phyloP scores from a whole-genome alignment of 1,284 basidiomycete genomes.

The Malassezia sympodialis region DNA sequence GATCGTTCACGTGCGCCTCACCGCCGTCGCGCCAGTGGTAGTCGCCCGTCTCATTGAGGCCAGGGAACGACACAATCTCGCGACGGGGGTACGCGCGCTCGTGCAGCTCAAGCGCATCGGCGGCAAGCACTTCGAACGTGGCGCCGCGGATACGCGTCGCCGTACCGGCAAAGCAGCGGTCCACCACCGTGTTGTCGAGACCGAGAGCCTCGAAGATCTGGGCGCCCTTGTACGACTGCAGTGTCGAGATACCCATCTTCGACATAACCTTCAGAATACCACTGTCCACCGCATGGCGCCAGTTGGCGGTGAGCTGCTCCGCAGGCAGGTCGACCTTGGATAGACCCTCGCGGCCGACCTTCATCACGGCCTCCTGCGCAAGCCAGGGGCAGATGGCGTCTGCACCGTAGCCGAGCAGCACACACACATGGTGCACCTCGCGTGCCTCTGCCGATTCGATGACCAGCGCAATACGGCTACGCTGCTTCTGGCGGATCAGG shows the following conservation, averaged over 20 bases:
- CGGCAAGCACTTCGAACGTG: conserved; percentile 36
- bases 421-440: conserved; percentile 46
- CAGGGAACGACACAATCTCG: conserved; percentile 30
- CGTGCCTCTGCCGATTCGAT: conserved; percentile 43
- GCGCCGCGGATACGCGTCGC: conserved; percentile 40
- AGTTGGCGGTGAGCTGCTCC: conserved; percentile 36
- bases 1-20: conserved; percentile 44
- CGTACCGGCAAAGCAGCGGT: conserved; percentile 44
- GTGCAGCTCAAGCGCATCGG: conserved; percentile 44
- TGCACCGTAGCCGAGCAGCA: conserved; percentile 44
- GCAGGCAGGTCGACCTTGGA: conserved; percentile 36
- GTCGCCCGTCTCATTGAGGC: conserved; percentile 41
- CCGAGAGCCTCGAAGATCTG: conserved; percentile 46
- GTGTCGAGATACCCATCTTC: conserved; percentile 46
- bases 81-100: conserved; percentile 41
- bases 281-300: conserved; percentile 33
- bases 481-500: conserved; percentile 45
- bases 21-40: conserved; percentile 46
- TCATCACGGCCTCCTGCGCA: conserved; percentile 43
- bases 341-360: conserved; percentile 41
- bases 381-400: conserved; percentile 47
- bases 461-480: conserved; percentile 39
- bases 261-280: conserved; percentile 46
- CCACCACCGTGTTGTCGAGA: conserved; percentile 33
- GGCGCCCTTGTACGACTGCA: conserved; percentile 45